Evolutionary conservation across 345 rosid species (phyloP).

Genomic region (Eucalyptus camaldulensis): DNA sequence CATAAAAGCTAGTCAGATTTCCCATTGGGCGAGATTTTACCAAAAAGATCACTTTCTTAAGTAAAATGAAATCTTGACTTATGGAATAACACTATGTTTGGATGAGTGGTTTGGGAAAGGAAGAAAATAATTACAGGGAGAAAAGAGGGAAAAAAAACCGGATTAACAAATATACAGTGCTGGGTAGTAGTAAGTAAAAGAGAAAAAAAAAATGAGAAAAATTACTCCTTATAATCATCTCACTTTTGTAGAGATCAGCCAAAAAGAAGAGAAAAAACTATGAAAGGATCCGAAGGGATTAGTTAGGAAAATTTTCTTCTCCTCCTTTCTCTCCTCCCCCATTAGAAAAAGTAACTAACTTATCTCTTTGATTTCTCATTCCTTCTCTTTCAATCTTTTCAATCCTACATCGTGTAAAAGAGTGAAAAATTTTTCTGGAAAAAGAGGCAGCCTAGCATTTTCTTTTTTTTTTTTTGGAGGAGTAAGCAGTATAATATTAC

Average conservation of each 20-base stretch:
- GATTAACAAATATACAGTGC: not conserved
- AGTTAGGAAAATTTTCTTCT: not conserved
- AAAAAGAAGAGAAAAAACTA: not conserved
- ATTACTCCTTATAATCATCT: not conserved
- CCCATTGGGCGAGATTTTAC: no score
- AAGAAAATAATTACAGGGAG: not conserved
- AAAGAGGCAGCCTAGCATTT: no score
- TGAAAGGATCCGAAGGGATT: not conserved
- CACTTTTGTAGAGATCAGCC: not conserved
- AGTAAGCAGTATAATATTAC: not conserved
- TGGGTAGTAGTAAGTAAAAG: not conserved
- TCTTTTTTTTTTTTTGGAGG: accelerated
- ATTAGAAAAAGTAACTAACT: accelerated
- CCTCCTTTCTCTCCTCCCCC: not conserved
- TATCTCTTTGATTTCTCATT: not conserved
- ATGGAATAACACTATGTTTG: not conserved
- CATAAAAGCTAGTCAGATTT: not conserved
- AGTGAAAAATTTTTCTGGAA: accelerated
- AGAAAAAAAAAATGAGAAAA: not conserved
- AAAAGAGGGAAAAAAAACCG: accelerated
- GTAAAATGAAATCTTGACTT: not conserved
- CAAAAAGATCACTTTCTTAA: not conserved
- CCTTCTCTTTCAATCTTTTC: not conserved
- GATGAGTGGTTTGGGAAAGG: not conserved
- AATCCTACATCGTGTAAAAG: accelerated